Evolutionary conservation across 179 eudicot genomes (phyloP).

Genomic region (Beta macrorhiza): DNA sequence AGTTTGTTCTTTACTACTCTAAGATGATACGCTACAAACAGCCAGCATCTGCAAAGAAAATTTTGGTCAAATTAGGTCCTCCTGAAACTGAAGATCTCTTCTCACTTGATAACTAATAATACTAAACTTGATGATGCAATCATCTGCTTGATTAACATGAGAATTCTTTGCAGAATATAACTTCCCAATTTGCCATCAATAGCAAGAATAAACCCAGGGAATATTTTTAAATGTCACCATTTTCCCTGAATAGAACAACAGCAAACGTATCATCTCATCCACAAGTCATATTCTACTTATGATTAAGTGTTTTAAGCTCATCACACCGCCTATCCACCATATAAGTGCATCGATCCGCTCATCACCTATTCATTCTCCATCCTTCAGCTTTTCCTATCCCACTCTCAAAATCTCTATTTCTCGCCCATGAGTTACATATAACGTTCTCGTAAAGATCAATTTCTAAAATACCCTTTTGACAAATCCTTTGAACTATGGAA

Average conservation of each 20-base stretch:
- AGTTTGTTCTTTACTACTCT: not conserved
- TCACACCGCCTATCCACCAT: not conserved
- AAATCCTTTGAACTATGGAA: not conserved
- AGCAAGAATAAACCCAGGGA: not conserved
- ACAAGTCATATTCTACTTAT: not conserved
- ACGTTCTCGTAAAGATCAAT: not conserved
- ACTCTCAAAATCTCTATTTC: not conserved
- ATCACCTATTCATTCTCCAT: not conserved
- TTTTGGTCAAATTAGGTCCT: not conserved
- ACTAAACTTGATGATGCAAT: not conserved
- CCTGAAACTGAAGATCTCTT: not conserved
- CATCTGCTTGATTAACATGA: not conserved
- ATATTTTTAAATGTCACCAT: not conserved
- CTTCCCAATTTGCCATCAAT: not conserved
- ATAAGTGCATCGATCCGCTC: not conserved
- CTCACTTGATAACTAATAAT: not conserved
- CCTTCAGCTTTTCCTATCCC: not conserved
- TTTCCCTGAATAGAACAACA: not conserved
- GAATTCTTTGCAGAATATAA: not conserved
- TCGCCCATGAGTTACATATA: not conserved
- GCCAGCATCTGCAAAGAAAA: not conserved
- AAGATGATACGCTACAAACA: not conserved
- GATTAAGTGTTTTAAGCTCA: not conserved
- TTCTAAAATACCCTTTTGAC: not conserved
- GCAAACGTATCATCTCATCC: not conserved